Conservation (phyloP, 2,329 filamentous ascomycete genomes). For the Xylariales sp. region DNA sequence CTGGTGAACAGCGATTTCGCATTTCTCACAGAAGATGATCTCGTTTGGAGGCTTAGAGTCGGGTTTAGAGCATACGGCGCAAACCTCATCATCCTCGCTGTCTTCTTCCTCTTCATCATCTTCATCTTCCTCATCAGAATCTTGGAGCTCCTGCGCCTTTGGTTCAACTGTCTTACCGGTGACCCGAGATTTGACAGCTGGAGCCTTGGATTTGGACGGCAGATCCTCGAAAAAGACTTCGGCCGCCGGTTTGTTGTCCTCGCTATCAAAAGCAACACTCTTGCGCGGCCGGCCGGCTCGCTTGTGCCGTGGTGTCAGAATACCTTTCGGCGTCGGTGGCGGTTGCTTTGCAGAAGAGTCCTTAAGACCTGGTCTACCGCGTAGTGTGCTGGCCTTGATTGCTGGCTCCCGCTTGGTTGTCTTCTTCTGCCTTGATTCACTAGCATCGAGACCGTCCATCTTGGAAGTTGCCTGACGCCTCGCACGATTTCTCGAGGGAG, state of each 20-base stretch:
- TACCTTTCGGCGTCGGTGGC: conserved; percentile 43
- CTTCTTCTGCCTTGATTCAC: neutral
- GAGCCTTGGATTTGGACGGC: conserved; percentile 28
- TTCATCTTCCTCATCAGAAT: conserved; percentile 12
- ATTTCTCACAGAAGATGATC: conserved; percentile 61
- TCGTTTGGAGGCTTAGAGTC: conserved; percentile 55
- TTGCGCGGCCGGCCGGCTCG: conserved; percentile 38
- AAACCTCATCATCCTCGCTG: conserved; percentile 49
- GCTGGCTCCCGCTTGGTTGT: too few species aligned
- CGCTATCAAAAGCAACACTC: conserved; percentile 49
- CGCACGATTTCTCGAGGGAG: conserved; percentile 11
- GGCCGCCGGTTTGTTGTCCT: conserved; percentile 22
- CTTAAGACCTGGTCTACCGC: conserved; percentile 9
- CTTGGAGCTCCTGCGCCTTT: conserved; percentile 7
- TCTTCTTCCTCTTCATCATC: conserved; percentile 25
- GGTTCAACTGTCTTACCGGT: too few species aligned
- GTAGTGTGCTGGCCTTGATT: conserved; percentile 13
- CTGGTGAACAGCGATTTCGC: conserved; percentile 59
- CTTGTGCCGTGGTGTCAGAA: conserved; percentile 50
- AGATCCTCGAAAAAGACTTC: conserved; percentile 51
- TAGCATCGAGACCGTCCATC: too few species aligned
- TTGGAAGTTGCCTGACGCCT: neutral
- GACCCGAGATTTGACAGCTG: too few species aligned
- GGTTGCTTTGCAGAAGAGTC: conserved; percentile 9
- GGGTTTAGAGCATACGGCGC: conserved; percentile 51